phyloP scores from a whole-genome alignment of 306 rosid species.

The Pterocarpus santalinus region DNA sequence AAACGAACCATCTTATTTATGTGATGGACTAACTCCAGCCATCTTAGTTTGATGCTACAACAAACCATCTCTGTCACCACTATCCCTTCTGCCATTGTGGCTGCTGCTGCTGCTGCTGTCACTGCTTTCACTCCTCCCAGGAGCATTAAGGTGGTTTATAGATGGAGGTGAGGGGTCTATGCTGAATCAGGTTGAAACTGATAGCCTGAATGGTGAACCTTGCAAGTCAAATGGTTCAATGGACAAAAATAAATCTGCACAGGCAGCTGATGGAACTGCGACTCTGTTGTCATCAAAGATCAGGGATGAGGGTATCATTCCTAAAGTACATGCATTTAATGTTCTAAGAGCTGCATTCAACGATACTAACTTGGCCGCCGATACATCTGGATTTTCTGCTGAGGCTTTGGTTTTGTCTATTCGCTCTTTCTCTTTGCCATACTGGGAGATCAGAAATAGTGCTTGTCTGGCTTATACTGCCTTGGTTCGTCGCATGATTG shows the following conservation, averaged over 20 bases:
- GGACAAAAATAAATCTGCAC: conserved; percentile 47
- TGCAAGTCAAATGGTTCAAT: conserved; percentile 48
- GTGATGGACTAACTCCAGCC: no score
- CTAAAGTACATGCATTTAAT: conserved; percentile 95
- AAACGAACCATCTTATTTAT: no score
- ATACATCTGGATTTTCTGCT: conserved; percentile 95
- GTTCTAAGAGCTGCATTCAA: conserved; percentile 91
- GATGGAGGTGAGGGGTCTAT: conserved; percentile 78
- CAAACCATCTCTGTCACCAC: no score
- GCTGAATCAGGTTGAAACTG: conserved; percentile 59
- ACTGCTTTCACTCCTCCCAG: conserved; percentile 64
- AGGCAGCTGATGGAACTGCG: conserved; percentile 53
- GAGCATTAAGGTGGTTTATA: conserved; percentile 89
- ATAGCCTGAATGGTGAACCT: conserved; percentile 52
- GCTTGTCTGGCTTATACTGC: conserved; percentile 97
- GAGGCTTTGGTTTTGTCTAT: conserved; percentile 86
- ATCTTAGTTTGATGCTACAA: no score
- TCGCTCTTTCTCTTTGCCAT: conserved; percentile 88
- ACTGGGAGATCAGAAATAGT: conserved; percentile 97
- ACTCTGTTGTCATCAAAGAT: conserved; percentile 67
- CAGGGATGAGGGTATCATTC: conserved; percentile 96
- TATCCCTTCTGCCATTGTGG: no score
- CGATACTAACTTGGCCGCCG: conserved; percentile 91
- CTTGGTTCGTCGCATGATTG: conserved; percentile 91
- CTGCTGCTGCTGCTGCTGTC: no score